Percentiles rank a stretch among this genome's conserved stretches.
phyloP scores from a whole-genome alignment of 1,284 basidiomycete species.

The Ceratobasidium sp. region DNA sequence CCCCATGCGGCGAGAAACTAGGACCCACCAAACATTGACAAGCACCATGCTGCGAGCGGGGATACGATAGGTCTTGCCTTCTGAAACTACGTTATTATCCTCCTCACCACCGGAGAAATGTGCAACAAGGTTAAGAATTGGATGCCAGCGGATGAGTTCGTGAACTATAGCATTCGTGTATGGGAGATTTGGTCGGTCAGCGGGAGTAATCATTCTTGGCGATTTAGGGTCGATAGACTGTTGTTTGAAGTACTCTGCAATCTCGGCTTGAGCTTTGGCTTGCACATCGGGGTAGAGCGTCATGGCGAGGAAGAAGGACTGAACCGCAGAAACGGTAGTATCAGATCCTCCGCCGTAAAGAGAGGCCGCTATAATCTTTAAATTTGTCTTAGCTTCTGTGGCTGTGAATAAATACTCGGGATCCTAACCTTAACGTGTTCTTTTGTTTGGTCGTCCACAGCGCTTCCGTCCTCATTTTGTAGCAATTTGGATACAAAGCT shows the following conservation, averaged over 20 bases:
- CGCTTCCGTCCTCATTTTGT: conserved; percentile 6
- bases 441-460: neutral
- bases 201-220: neutral
- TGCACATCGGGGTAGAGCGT: conserved; percentile 30
- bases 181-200: conserved; percentile 13
- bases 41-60: conserved; percentile 23
- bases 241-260: conserved; percentile 2
- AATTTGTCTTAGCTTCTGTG: neutral
- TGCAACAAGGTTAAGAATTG: neutral
- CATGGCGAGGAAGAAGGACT: conserved; percentile 39
- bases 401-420: too few relatives aligned
- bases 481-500: conserved; percentile 13
- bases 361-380: conserved; percentile 48
- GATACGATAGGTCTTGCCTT: conserved; percentile 10
- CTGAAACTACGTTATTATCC: conserved; percentile 7
- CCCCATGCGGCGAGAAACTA: neutral
- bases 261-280: conserved; percentile 23
- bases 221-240: neutral
- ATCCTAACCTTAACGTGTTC: conserved; percentile 5
- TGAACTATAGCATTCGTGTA: conserved; percentile 25
- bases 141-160: conserved; percentile 23
- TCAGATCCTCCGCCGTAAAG: conserved; percentile 50
- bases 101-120: conserved; percentile 6
- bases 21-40: conserved; percentile 24
- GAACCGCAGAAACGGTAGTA: conserved; percentile 8